These are phyloP conservation scores for Mycena polygramma DNA, from an alignment of 768 basidiomycete genomes.

Conservation along the genomic window DNA sequence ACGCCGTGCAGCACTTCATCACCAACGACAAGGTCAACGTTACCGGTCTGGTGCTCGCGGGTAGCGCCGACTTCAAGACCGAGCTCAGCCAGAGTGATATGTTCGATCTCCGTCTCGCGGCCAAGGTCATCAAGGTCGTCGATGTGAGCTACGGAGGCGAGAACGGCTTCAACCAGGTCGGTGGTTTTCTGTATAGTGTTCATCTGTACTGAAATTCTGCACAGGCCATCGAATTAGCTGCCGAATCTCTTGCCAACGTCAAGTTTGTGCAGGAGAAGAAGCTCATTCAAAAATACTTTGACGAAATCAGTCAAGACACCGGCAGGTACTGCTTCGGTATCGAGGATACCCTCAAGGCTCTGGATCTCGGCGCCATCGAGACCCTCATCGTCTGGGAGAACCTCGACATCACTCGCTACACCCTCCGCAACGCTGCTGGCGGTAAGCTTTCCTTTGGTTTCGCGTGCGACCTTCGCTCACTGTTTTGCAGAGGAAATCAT, in stretches of 20 bases:
- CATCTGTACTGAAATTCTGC: not conserved
- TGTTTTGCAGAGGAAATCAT: slow-evolving; percentile 71
- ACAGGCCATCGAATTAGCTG: slow-evolving; percentile 96
- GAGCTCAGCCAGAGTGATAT: slow-evolving; percentile 96
- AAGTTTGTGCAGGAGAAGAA: slow-evolving; percentile 99
- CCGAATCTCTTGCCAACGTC: slow-evolving; percentile 96
- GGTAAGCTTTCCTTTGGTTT: slow-evolving; percentile 41
- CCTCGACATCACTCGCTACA: slow-evolving; percentile 89
- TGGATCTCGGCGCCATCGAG: slow-evolving; percentile 97
- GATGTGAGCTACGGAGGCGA: slow-evolving; percentile 99
- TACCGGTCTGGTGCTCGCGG: slow-evolving; percentile 94
- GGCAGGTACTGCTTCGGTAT: slow-evolving; percentile 98
- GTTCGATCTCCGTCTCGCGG: slow-evolving; percentile 89
- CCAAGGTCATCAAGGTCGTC: slow-evolving; percentile 97
- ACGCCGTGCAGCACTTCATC: slow-evolving; percentile 97
- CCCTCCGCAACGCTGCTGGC: slow-evolving; percentile 91
- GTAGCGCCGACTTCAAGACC: slow-evolving; percentile 98
- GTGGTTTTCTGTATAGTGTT: not conserved
- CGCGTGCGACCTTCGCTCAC: too few species aligned
- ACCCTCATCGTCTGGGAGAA: slow-evolving; percentile 99
- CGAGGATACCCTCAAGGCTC: slow-evolving; percentile 94
- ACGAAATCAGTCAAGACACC: slow-evolving; percentile 98
- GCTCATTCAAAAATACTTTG: slow-evolving; percentile 98
- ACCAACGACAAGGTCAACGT: slow-evolving; percentile 99
- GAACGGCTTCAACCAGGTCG: slow-evolving; percentile 98